phyloP scores from a whole-genome alignment of 2,329 filamentous ascomycete species.

The Fusarium austroafricanum region DNA sequence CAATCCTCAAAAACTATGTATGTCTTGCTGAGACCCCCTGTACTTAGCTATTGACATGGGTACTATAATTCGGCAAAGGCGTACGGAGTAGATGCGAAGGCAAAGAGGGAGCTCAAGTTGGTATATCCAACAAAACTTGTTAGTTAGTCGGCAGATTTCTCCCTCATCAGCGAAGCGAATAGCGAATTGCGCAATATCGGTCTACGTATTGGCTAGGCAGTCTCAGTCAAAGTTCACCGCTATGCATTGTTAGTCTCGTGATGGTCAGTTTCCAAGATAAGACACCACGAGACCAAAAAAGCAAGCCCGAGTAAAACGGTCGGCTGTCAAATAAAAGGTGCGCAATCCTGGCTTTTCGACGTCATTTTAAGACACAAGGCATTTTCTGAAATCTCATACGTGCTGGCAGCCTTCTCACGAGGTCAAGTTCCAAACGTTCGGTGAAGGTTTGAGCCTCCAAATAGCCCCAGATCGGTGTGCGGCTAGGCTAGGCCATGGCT shows the following conservation, averaged over 20 bases:
- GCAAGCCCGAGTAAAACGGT: conserved; percentile 27
- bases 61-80: conserved; percentile 34
- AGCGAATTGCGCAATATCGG: conserved; percentile 22
- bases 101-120: conserved; percentile 4
- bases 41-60: conserved; percentile 38
- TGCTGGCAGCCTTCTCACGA: conserved; percentile 28
- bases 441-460: conserved; percentile 31
- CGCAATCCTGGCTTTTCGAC: conserved; percentile 25
- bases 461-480: conserved; percentile 26
- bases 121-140: conserved; percentile 14
- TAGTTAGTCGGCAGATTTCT: conserved; percentile 9
- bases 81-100: conserved; percentile 3
- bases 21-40: conserved; percentile 24
- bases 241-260: conserved; percentile 29
- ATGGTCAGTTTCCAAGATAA: conserved; percentile 16
- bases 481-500: conserved; percentile 22
- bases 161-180: conserved; percentile 1
- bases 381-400: conserved; percentile 20
- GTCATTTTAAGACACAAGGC: conserved; percentile 35
- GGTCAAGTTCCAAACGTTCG: conserved; percentile 34
- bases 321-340: conserved; percentile 16
- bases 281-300: conserved; percentile 35
- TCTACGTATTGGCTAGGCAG: conserved; percentile 17
- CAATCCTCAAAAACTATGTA: conserved; percentile 37
- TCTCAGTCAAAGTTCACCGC: conserved; percentile 31